Base-by-base conservation (phyloP, 2,329 filamentous ascomycete species). In the Verticillium alfalfae region DNA sequence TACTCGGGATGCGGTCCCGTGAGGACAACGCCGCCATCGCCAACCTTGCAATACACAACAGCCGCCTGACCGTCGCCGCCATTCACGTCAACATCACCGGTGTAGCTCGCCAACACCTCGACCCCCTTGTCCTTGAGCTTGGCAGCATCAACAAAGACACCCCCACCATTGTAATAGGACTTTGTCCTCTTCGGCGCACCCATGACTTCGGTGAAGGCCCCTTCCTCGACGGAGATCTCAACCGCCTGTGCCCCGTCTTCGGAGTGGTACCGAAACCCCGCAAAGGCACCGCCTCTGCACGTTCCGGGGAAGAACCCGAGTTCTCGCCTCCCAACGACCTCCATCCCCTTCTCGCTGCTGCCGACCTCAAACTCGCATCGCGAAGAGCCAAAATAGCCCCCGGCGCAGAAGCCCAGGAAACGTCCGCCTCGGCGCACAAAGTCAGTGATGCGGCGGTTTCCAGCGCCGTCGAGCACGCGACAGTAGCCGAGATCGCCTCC, bases 401-500 rank as follows among this genome's bases (percentile, higher is more conserved):
- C 95, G 2, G 95, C 95, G 72, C 95, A 99, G 69, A 99, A 88
- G 0, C 95, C 95, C 2, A 99, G 83, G 71, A 95, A 99, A 0
- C 85, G 81, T 16, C 95, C 95, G 34, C 95, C 95, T 36, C 86
- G 83, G 63, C 92, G 90, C 58, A 99, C 92, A 70, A 90, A 99
- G 67, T 94, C 89, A 61, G 83, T 80, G 73, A 99, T 97, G 66
- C 86, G 84, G 39, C 89, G 84, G 74, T 98, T 99, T 1, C 94
- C 95, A 59, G 87, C 82, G 39, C 95, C 95, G 73, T 98, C 95
- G 65, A 99, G 83, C 2, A 87, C 88, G 34, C 90, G 88, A 74
- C 93, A 96, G 75, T 97, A 99, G 58, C 90, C 92, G 59, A 96
- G 81, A 71, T 99, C 95, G n/a, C 92, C 94, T 37, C 95, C 95